Evolutionary conservation across 192 early-diverging fungal genomes (phyloP).

Genomic region (Neocallimastix lanati): DNA sequence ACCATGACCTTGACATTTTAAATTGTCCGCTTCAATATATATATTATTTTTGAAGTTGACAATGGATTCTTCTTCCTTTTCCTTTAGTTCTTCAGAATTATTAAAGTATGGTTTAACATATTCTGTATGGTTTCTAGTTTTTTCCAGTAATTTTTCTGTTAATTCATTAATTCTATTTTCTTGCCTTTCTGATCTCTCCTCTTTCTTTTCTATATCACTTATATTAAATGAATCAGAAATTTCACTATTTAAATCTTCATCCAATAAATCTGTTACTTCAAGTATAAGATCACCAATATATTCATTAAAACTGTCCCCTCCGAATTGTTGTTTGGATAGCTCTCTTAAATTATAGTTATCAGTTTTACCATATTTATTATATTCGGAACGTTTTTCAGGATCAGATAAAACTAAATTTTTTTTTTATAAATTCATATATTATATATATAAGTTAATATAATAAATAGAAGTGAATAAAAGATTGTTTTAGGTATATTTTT

Average conservation of each 20-base stretch:
- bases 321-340: too few relatives aligned
- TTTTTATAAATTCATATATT: too few relatives aligned
- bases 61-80: slow-evolving; percentile 28
- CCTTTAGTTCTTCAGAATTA: neutral
- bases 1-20: slow-evolving; percentile 79
- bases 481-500: too few relatives aligned
- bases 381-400: slow-evolving; percentile 62
- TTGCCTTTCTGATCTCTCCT: too few relatives aligned
- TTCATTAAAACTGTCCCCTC: slow-evolving; percentile 63
- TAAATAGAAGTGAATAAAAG: too few relatives aligned
- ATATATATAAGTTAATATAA: too few relatives aligned
- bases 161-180: too few relatives aligned
- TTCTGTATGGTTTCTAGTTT: too few relatives aligned
- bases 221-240: slow-evolving; percentile 10
- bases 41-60: slow-evolving; percentile 46
- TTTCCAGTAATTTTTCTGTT: too few relatives aligned
- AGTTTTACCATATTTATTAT: slow-evolving; percentile 63
- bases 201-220: slow-evolving; percentile 23
- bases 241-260: slow-evolving; percentile 36
- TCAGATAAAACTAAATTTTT: slow-evolving; percentile 56
- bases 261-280: slow-evolving; percentile 76
- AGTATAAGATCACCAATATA: slow-evolving; percentile 96
- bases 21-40: slow-evolving; percentile 61
- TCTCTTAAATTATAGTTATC: slow-evolving; percentile 44
- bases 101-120: too few relatives aligned